These are phyloP conservation scores for Pleomassaria siparia DNA, from an alignment of 2,329 filamentous ascomycete genomes.

Conservation along the genomic window DNA sequence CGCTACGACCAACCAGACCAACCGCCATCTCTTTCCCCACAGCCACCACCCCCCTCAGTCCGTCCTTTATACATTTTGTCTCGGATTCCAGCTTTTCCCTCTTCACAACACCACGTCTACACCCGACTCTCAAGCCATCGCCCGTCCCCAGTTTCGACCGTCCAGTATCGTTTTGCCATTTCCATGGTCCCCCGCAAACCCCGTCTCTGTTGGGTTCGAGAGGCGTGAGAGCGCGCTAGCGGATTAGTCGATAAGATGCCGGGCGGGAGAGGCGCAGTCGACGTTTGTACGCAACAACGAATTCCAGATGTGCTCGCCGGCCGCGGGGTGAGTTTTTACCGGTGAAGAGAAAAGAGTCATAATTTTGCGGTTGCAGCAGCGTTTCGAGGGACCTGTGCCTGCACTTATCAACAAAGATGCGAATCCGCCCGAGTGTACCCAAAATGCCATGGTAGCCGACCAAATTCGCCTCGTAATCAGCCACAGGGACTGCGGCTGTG, in stretches of 20 bases:
- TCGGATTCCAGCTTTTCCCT: slow-evolving; percentile 9
- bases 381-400: slow-evolving; percentile 23
- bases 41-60: background rate
- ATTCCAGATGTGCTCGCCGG: slow-evolving; percentile 15
- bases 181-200: background rate
- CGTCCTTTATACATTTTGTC: slow-evolving; percentile 22
- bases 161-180: background rate
- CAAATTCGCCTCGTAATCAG: slow-evolving; percentile 31
- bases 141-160: slow-evolving; percentile 5
- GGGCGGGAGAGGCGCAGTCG: slow-evolving; percentile 24
- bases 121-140: slow-evolving; percentile 8
- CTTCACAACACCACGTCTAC: slow-evolving; percentile 5
- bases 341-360: slow-evolving; percentile 29
- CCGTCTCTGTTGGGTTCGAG: background rate
- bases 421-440: background rate
- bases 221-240: background rate
- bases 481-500: background rate
- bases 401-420: slow-evolving; percentile 27
- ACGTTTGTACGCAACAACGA: slow-evolving; percentile 6
- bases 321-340: slow-evolving; percentile 35
- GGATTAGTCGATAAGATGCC: slow-evolving; percentile 9
- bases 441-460: slow-evolving; percentile 6
- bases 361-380: slow-evolving; percentile 11
- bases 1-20: background rate
- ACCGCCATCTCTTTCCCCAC: slow-evolving; percentile 10